Evolutionary conservation across 1,139 yeast genomes (phyloP).

Genomic region (Suhomyces atakaporum): DNA sequence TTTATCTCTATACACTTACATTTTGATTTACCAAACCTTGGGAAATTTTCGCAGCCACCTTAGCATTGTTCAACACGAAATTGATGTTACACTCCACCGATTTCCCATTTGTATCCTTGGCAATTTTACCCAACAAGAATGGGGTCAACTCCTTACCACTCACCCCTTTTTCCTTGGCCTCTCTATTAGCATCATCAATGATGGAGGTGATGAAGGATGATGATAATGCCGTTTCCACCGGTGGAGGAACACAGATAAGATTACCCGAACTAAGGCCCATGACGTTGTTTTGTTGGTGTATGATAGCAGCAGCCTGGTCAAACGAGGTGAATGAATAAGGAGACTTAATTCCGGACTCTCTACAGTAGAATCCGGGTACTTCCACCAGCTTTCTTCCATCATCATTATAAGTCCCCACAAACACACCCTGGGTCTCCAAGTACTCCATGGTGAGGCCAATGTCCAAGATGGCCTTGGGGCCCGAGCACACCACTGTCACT

Average conservation of each 20-base stretch:
- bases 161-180: constrained; percentile 57
- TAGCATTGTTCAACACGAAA: constrained; percentile 78
- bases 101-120: constrained; percentile 64
- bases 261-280: constrained; percentile 66
- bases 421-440: constrained; percentile 83
- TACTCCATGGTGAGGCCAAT: constrained; percentile 81
- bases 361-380: constrained; percentile 83
- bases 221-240: constrained; percentile 60
- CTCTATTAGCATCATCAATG: constrained; percentile 58
- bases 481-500: constrained; percentile 86
- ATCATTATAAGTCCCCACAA: constrained; percentile 53
- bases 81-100: constrained; percentile 72
- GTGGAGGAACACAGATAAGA: constrained; percentile 84
- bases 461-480: constrained; percentile 86
- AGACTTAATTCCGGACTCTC: constrained; percentile 72
- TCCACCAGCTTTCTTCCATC: constrained; percentile 28
- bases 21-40: constrained; percentile 46
- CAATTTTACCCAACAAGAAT: constrained; percentile 64
- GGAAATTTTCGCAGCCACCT: constrained; percentile 68
- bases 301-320: constrained; percentile 61
- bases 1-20: constrained; percentile 16
- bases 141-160: constrained; percentile 81
- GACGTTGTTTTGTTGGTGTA: constrained; percentile 51
- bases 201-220: constrained; percentile 53
- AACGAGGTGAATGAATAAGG: constrained; percentile 63